Conservation (phyloP, 225 moss, liverwort and hornwort genomes). For the Sphagnum tenellum region DNA sequence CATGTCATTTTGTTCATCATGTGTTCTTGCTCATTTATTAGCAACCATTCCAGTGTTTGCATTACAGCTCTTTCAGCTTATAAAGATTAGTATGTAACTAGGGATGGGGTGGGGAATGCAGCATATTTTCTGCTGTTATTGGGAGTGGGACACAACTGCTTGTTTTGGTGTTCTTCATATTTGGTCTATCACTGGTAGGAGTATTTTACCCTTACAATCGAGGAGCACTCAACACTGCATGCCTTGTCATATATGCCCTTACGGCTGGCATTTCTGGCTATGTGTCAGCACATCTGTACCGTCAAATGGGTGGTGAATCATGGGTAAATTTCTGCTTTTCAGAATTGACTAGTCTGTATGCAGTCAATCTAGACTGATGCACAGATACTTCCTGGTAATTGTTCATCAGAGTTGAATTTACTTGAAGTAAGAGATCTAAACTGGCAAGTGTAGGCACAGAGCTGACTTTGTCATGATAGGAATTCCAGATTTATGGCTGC, state of each 20-base stretch:
- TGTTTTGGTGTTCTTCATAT: slow-evolving; percentile 89
- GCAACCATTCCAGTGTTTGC: no score
- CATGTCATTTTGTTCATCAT: background rate
- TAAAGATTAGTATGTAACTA: slow-evolving; percentile 3
- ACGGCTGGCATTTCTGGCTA: slow-evolving; percentile 96
- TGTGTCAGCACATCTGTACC: slow-evolving; percentile 86
- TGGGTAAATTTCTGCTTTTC: slow-evolving; percentile 44
- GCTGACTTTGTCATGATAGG: no score
- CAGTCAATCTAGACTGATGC: no score
- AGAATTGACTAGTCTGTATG: no score
- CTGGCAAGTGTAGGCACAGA: no score
- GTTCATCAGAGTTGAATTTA: no score
- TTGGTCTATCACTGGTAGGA: slow-evolving; percentile 79
- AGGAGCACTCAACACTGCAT: slow-evolving; percentile 94
- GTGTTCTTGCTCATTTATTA: no score
- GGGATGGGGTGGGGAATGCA: slow-evolving; percentile 18
- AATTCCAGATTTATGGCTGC: no score
- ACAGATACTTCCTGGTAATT: no score
- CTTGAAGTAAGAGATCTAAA: no score
- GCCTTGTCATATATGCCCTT: slow-evolving; percentile 95
- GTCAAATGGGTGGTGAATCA: slow-evolving; percentile 88
- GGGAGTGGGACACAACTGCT: slow-evolving; percentile 96
- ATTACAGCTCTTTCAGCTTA: background rate
- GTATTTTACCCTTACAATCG: slow-evolving; percentile 98
- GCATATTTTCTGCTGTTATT: slow-evolving; percentile 86